Conservation (phyloP, 225 moss, liverwort and hornwort species). For the Anthoceros angustus region DNA sequence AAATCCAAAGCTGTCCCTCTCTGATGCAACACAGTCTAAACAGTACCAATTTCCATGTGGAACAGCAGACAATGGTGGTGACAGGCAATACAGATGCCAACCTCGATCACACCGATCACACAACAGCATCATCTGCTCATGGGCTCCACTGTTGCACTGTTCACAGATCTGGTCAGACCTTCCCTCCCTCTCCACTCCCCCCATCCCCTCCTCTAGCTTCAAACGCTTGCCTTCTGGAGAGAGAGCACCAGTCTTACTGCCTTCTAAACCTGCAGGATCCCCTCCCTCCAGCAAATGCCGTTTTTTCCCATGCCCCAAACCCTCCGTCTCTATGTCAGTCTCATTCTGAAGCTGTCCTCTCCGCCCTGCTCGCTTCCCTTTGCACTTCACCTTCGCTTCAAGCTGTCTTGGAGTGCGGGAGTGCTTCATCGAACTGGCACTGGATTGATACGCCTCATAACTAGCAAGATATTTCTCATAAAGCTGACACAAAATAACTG, state of each 20-base stretch:
- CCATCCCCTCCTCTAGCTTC: slow-evolving; percentile 35
- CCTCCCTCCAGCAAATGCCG: slow-evolving; percentile 20
- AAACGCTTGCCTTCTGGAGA: neutral
- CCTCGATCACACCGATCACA: slow-evolving; percentile 96
- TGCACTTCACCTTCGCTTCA: slow-evolving; percentile 36
- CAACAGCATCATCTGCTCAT: slow-evolving; percentile 92
- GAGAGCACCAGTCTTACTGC: slow-evolving; percentile 11
- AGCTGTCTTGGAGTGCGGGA: slow-evolving; percentile 56
- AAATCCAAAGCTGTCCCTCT: slow-evolving; percentile 94
- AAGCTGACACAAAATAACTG: slow-evolving; percentile 37
- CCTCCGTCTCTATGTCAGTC: neutral
- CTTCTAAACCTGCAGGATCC: slow-evolving; percentile 14
- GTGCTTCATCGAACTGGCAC: slow-evolving; percentile 73
- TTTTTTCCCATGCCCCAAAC: slow-evolving; percentile 42
- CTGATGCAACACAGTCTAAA: slow-evolving; percentile 78
- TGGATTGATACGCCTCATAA: slow-evolving; percentile 76
- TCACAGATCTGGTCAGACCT: slow-evolving; percentile 85
- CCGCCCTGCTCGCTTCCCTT: slow-evolving; percentile 28
- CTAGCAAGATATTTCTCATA: slow-evolving; percentile 55
- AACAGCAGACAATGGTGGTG: slow-evolving; percentile 67
- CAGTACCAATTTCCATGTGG: slow-evolving; percentile 99
- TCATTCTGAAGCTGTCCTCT: slow-evolving; percentile 16
- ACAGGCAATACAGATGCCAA: slow-evolving; percentile 96
- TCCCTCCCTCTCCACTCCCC: slow-evolving; percentile 25
- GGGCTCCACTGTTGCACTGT: slow-evolving; percentile 97